These are phyloP conservation scores for Xylariales sp. DNA, from an alignment of 2,329 filamentous ascomycete genomes.

Conservation along the genomic window DNA sequence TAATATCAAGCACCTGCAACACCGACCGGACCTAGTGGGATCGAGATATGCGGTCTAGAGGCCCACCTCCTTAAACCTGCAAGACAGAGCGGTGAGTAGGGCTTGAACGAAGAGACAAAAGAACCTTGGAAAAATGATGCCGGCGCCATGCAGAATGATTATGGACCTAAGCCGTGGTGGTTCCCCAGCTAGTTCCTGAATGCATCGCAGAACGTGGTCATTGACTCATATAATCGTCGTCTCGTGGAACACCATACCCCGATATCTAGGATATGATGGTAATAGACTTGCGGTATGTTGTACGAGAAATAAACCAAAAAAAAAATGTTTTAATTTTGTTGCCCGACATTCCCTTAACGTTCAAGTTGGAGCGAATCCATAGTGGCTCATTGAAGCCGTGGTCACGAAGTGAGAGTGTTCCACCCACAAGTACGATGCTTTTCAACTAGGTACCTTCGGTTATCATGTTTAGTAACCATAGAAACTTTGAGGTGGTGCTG, in stretches of 20 bases:
- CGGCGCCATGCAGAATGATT: slow-evolving; percentile 41
- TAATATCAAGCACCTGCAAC: slow-evolving; percentile 27
- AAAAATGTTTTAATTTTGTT: slow-evolving; percentile 21
- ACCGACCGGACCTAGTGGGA: slow-evolving; percentile 24
- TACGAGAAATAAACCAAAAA: slow-evolving; percentile 13
- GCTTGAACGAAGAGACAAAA: slow-evolving; percentile 25
- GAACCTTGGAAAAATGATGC: slow-evolving; percentile 25
- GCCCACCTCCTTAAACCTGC: slow-evolving; percentile 33
- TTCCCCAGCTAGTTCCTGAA: slow-evolving; percentile 30
- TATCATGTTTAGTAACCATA: slow-evolving; percentile 36
- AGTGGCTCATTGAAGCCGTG: not conserved
- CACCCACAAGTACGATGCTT: slow-evolving; percentile 6
- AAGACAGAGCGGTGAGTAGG: slow-evolving; percentile 31
- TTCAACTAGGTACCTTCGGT: slow-evolving; percentile 12
- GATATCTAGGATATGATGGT: slow-evolving; percentile 22
- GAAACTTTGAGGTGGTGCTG: slow-evolving; percentile 44
- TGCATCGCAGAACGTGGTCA: slow-evolving; percentile 37
- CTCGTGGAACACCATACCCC: slow-evolving; percentile 35
- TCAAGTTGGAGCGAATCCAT: slow-evolving; percentile 10
- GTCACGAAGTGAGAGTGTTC: slow-evolving; percentile 6
- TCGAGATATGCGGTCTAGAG: slow-evolving; percentile 29
- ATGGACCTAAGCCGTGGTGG: slow-evolving; percentile 27
- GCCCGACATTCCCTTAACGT: slow-evolving; percentile 18
- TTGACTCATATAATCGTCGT: slow-evolving; percentile 39
- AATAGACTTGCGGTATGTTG: slow-evolving; percentile 27